Evolutionary conservation across 306 rosid species (phyloP), one percentile per base, ranked within the genome.

Genomic region (Trichosanthes truncata): DNA sequence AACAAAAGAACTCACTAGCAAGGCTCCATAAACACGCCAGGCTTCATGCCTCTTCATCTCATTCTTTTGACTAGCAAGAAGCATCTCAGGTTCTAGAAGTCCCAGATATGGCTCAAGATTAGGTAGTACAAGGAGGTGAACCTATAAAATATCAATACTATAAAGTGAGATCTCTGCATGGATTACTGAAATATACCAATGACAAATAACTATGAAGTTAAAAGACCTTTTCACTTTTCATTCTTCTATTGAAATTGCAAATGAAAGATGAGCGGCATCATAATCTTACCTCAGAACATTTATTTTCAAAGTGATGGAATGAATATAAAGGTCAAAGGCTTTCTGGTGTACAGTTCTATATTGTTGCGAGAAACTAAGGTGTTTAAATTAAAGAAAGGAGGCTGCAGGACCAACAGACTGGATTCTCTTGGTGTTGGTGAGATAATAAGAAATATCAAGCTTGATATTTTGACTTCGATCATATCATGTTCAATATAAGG

Each of bases 21-120:
- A 88, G 82, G 98, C 96, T 49, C 98, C 97, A 75, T 90, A 91
- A 73, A 92, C 97, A 80, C 82, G 91, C 95, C 97, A 91, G 51
- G 96, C 97, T 87, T 92, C 93, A 76, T 82, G 89, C 88, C 96
- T 91, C 85, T 92, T 95, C 80, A 90, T 84, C 86, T 85, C 96
- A 78, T 92, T 90, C 80, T 86, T 91, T 83, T 90, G 97, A 73
- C 4, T 26, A 14, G 78, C 40, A 25, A 48, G 41, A 73, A 73
- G 41, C 79, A 87, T 90, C 81, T 92, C 97, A 78, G 51, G 89
- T 71, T 84, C 92, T 79, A 95, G 90, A 81, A 95, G 97, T 83
- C 83, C 92, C 86, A 92, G 82, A 84, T 95, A 92, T 11, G 92
- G 88, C 87, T 95, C 92, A 20, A 95, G 92, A 86, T 95, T 95